Evolutionary conservation across 306 rosid species (phyloP).

Genomic region (Morella rubra): DNA sequence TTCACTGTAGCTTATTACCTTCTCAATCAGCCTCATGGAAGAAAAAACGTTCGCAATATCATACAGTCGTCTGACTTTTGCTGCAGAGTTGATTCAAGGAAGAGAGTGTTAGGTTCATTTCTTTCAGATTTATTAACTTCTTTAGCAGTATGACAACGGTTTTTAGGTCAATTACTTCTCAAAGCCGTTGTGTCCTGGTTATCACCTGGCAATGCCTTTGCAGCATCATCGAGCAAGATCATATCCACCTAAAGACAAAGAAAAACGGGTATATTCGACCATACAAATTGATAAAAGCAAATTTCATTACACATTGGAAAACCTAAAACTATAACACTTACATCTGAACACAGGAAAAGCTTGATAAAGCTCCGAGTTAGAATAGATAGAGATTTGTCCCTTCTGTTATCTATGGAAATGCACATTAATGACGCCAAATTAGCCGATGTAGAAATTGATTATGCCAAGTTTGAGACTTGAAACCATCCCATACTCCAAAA

Average conservation of each 20-base stretch:
- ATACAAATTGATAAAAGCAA: background rate
- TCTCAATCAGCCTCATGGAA: constrained; percentile 53
- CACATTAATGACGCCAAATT: constrained; percentile 12
- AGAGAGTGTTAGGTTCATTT: background rate
- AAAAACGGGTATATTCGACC: background rate
- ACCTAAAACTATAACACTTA: constrained; percentile 20
- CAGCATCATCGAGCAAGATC: constrained; percentile 58
- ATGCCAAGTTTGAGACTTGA: too few species aligned
- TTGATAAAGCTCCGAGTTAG: constrained; percentile 55
- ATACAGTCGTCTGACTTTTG: constrained; percentile 59
- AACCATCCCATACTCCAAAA: background rate
- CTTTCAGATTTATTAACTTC: background rate
- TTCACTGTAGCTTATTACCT: constrained; percentile 35
- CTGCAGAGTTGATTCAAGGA: constrained; percentile 28
- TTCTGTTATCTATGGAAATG: constrained; percentile 39
- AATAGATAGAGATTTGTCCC: constrained; percentile 55
- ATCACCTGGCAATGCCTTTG: constrained; percentile 48
- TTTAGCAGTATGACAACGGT: constrained; percentile 4
- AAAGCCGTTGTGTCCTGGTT: constrained; percentile 39
- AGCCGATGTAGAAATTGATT: background rate
- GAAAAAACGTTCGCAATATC: constrained; percentile 61
- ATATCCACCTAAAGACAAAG: constrained; percentile 36
- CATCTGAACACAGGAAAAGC: constrained; percentile 54
- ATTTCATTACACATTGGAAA: too few species aligned
- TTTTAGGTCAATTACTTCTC: constrained; percentile 38